Evolutionary conservation across 31 red algal genomes (phyloP), one percentile per base, ranked within the genome.

Genomic region (Endocladia muricata): DNA sequence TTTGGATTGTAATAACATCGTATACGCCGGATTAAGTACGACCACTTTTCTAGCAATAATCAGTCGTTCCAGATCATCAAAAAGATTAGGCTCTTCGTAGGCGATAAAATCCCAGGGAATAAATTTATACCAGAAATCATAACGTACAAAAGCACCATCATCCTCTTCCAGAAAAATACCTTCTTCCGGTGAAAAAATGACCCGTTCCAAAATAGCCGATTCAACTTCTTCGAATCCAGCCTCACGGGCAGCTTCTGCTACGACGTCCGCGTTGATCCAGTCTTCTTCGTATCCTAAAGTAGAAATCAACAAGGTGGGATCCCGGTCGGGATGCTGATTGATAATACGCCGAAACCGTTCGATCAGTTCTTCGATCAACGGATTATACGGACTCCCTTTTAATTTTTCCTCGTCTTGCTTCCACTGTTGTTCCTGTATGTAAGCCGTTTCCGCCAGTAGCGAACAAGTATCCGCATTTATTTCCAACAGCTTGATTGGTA

Each of bases 211-310:
- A 15, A n/a, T n/a, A 11, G n/a, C n/a, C 13, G n/a, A 52, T 52
- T 52, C 13, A 15, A 52, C 47, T 52, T 52, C 47, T 52, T n/a
- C 13, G n/a, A 52, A 52, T 52, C 47, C 47, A 52, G 47, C 47
- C n/a, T n/a, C 13, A 15, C n/a, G 13, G 47, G 47, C 47, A 52
- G 47, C 47, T 52, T n/a, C n/a, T 52, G 47, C 47, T 15, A 52
- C n/a, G 13, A 52, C 47, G n/a, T 52, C 47, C n/a, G 47, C 47
- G n/a, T 52, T 52, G 13, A 52, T 15, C 47, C 47, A 52, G n/a
- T 52, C 47, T 52, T 52, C 47, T 52, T 52, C 13, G n/a, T 15
- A 52, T 52, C 47, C 47, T 52, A 52, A 52, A 52, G 47, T 52
- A 52, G 47, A 52, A 52, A 52, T 52, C 47, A 52, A 52, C 11